Evolutionary conservation across 805 yeast species (phyloP), one percentile per base, ranked within the genome.

Genomic region (Candida parachauliodes): DNA sequence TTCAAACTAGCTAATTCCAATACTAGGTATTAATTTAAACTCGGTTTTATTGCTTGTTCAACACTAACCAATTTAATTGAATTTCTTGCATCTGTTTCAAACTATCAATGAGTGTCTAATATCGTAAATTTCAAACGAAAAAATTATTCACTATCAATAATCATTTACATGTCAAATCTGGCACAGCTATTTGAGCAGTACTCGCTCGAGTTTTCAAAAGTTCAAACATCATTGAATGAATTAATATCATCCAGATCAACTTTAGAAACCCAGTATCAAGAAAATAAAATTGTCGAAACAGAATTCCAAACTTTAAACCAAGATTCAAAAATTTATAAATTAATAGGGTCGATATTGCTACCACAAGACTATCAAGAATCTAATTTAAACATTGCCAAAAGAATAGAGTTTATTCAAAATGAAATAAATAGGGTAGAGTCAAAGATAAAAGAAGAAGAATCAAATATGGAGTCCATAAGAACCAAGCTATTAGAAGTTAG

Each of bases 251-350:
- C 88, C 9, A 79, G 98, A 52, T 95, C 91, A 48, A 77, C 81
- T 54, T 73, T 93, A 32, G 99, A 93, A 55, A 86, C 97, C 1
- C 99, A 93, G 62, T 77, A 70, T 50, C 98, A 93, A 60, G 99
- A 93, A 59, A 89, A 89, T 59, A 80, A 80, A 51, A 89, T 93
- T 34, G 98, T 93, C 11, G 72, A 80, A 47, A 81, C 76, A 40
- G 98, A 93, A 61, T 85, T 93, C 51, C 76, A 74, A 20, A 42
- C 48, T 36, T 65, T 85, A 40, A 74, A 76, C 39, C 84, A 78
- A 24, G 83, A 77, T 26, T 72, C 94, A 11, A 85, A 84, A 50
- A 79, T 93, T 18, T 93, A 77, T 65, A 93, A 93, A 61, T 72
- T 89, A 46, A 84, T 91, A 18, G 98, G 98, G 1, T 95, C 96